Conservation (phyloP, 306 rosid genomes). For the Lathyrus oleraceus region DNA sequence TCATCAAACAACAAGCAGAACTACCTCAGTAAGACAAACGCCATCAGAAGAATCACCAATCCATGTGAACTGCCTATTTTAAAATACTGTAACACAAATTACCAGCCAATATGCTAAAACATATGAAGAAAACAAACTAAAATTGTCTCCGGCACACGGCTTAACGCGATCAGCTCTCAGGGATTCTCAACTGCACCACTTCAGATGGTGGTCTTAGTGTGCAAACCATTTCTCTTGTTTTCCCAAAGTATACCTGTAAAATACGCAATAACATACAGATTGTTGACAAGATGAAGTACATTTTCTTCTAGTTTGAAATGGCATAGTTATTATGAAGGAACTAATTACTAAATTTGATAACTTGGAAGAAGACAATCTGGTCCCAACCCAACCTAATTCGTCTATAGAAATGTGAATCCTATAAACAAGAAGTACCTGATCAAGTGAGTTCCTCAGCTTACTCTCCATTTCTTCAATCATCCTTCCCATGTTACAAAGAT, state of each 20-base stretch:
- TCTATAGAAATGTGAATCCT: constrained; percentile 9
- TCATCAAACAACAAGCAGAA: constrained; percentile 37
- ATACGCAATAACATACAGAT: constrained; percentile 12
- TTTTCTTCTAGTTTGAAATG: neutral
- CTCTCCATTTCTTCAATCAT: constrained; percentile 99
- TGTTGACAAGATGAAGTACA: neutral
- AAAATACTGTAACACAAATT: constrained; percentile 34
- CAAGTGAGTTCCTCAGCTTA: constrained; percentile 91
- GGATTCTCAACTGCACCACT: constrained; percentile 74
- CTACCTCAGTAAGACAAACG: constrained; percentile 18
- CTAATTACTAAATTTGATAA: constrained; percentile 13
- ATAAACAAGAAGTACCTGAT: constrained; percentile 62
- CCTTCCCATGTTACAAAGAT: constrained; percentile 95
- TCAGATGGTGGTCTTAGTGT: constrained; percentile 92
- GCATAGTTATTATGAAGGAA: constrained; percentile 21
- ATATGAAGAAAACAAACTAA: constrained; percentile 18
- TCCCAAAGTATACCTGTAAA: constrained; percentile 86
- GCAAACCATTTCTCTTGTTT: constrained; percentile 99
- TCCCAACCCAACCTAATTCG: no score
- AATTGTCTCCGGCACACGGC: constrained; percentile 9
- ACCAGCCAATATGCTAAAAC: constrained; percentile 29
- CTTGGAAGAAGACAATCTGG: neutral
- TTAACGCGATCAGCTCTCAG: constrained; percentile 53
- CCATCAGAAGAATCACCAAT: constrained; percentile 26
- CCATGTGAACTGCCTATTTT: constrained; percentile 25